Conservation (phyloP, 2,329 filamentous ascomycete genomes). For the Fusarium euwallaceae region DNA sequence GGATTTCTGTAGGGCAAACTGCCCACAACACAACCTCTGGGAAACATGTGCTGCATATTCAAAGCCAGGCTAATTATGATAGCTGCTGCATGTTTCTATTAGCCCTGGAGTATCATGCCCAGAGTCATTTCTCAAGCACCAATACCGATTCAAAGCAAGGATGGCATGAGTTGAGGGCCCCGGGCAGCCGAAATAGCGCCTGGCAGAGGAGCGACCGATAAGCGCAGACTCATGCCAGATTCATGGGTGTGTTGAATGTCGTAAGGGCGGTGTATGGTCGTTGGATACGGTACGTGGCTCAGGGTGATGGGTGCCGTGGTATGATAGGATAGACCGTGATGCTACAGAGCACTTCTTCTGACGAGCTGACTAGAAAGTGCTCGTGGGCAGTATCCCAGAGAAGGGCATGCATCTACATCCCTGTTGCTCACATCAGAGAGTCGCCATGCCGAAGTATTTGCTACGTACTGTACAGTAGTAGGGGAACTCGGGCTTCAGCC, state of each 20-base stretch:
- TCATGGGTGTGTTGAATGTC: not conserved
- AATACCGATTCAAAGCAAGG: conserved; percentile 29
- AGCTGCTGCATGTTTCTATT: conserved; percentile 27
- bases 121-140: conserved; percentile 26
- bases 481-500: conserved; percentile 9
- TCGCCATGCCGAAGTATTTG: conserved; percentile 1
- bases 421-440: conserved; percentile 3
- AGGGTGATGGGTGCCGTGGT: not conserved
- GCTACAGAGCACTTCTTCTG: not conserved
- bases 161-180: conserved; percentile 20
- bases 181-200: conserved; percentile 28
- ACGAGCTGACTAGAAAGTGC: not conserved
- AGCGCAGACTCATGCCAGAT: not conserved
- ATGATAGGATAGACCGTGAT: not conserved
- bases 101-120: conserved; percentile 17
- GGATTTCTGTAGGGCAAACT: conserved; percentile 2
- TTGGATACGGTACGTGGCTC: conserved; percentile 5
- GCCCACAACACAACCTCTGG: conserved; percentile 2
- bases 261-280: conserved; percentile 15
- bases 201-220: conserved; percentile 7
- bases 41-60: not conserved
- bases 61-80: conserved; percentile 11
- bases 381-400: not conserved
- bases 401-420: not conserved
- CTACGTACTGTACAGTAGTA: no score